Evolutionary conservation across 345 rosid species (phyloP), one percentile per base, ranked within the genome.

Genomic region (Camelina hispida): DNA sequence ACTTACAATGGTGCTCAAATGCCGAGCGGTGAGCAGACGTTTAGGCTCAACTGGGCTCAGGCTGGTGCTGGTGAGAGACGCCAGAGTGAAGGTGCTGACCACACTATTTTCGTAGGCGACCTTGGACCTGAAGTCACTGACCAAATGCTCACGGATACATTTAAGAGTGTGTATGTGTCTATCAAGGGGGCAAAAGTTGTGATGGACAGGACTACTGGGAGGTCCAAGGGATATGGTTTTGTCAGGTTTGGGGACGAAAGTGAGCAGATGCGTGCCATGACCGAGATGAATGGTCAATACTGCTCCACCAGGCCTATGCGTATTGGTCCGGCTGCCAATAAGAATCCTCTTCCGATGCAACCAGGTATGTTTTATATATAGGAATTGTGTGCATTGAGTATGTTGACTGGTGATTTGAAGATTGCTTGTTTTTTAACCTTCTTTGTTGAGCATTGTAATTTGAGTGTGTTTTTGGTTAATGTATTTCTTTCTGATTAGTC

Each of bases 141-240:
- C 83, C 79, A 81, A 44, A 52, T 81, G 71, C 85, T 96, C 20
- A 86, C 84, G 48, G 99, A 96, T 53, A 85, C 91, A 8, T 96
- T 96, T 75, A 87, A 77, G 72, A 81, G 46, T 11, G 78, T 79
- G 3, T 93, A 93, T 54, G 40, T 82, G 4, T 87, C 99, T 25
- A 85, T 93, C 30, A 96, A 89, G 77, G 96, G 99, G 68, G 97
- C 97, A 2, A 96, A 93, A 82, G 91, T 91, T 71, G 96, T 96
- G 23, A 89, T 83, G 22, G 99, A 96, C 69, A 91, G 94, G 83
- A 64, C 71, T 11, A 96, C 97, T 48, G 98, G 98, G 57, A 88
- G 96, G 43, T 86, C 98, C 3, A 93, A 96, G 79, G 99, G 99
- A 1, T 96, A 96, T 85, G 99, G 98, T 25, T 96, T 96, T 85